These are phyloP conservation scores for Boletus insuetus DNA, from an alignment of 768 basidiomycete genomes.

Conservation along the genomic window DNA sequence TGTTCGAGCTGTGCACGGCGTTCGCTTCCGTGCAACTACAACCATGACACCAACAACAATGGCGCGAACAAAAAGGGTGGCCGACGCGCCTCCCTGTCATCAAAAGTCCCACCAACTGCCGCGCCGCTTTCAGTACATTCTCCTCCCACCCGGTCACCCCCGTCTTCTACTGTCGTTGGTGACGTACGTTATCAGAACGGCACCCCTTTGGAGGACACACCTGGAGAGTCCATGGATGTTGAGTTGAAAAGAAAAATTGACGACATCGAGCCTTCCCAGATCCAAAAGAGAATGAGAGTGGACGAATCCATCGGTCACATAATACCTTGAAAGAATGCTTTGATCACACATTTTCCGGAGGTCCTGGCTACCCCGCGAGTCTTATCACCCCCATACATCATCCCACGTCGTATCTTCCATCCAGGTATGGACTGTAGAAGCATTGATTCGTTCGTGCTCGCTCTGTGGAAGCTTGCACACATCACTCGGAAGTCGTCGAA, in stretches of 20 bases:
- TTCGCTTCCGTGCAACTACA: slow-evolving; percentile 75
- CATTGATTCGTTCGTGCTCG: slow-evolving; percentile 25
- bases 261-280: slow-evolving; percentile 48
- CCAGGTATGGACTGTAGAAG: slow-evolving; percentile 30
- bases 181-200: slow-evolving; percentile 33
- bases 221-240: slow-evolving; percentile 44
- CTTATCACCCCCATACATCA: slow-evolving; percentile 20
- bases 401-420: slow-evolving; percentile 20
- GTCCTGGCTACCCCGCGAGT: slow-evolving; percentile 23
- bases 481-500: slow-evolving; percentile 31
- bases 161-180: slow-evolving; percentile 34
- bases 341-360: slow-evolving; percentile 21
- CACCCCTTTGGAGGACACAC: slow-evolving; percentile 39
- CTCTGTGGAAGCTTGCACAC: slow-evolving; percentile 29
- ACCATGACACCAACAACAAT: slow-evolving; percentile 51
- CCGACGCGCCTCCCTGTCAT: slow-evolving; percentile 55
- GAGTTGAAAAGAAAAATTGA: slow-evolving; percentile 64
- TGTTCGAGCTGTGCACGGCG: slow-evolving; percentile 82
- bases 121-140: slow-evolving; percentile 41
- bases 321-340: slow-evolving; percentile 51
- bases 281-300: slow-evolving; percentile 73
- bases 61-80: slow-evolving; percentile 36
- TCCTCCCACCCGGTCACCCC: slow-evolving; percentile 56
- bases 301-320: slow-evolving; percentile 46
- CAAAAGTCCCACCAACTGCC: slow-evolving; percentile 29